Conservation (phyloP, 2,329 filamentous ascomycete genomes). For the Xylariaceae sp. region DNA sequence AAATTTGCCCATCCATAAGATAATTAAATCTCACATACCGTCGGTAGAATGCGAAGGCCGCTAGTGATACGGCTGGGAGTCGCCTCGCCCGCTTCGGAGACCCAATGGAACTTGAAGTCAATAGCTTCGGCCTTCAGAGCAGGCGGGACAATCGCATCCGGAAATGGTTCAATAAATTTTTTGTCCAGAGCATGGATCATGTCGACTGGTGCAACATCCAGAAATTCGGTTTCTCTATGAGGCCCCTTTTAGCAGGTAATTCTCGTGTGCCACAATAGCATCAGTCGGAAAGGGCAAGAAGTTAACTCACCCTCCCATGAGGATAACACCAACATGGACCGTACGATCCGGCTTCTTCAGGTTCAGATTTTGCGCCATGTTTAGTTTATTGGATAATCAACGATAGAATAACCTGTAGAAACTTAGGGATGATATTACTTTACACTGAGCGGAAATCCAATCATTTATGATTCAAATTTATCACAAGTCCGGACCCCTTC, state of each 20-base stretch:
- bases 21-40: conserved; percentile 8
- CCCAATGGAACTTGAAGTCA: conserved; percentile 11
- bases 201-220: conserved; percentile 6
- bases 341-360: conserved; percentile 8
- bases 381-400: no score
- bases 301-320: conserved; percentile 7
- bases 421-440: no score
- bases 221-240: conserved; percentile 6
- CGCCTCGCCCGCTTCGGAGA: background rate
- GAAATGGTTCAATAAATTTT: background rate
- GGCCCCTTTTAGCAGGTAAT: background rate
- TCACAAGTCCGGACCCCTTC: no score
- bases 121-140: conserved; percentile 7
- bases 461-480: no score
- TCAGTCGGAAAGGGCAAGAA: no score
- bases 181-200: conserved; percentile 6
- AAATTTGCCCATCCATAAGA: no score
- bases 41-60: background rate
- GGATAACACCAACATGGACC: conserved; percentile 13
- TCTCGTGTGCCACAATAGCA: no score
- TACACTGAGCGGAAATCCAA: no score
- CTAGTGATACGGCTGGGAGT: background rate
- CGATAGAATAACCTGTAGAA: no score
- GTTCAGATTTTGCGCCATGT: conserved; percentile 11
- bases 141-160: conserved; percentile 1